Evolutionary conservation across 2,329 filamentous ascomycete species (phyloP).

Genomic region (Fusarium sp.): DNA sequence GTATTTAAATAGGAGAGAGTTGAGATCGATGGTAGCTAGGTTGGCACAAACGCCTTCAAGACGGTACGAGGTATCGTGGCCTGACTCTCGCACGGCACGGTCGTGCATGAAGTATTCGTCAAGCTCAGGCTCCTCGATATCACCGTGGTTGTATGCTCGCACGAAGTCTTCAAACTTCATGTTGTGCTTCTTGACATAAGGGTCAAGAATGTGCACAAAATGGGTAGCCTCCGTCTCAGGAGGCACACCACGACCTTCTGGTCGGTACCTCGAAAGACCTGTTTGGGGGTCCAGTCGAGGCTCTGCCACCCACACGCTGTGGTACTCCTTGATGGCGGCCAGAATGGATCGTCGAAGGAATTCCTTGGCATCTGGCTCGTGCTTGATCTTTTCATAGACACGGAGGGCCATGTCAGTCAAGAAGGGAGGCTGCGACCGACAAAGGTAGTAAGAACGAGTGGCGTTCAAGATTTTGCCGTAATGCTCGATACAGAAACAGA

Average conservation of each 20-base stretch:
- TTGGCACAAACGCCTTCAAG: constrained; percentile 89
- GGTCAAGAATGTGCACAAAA: constrained; percentile 84
- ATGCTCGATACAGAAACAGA: constrained; percentile 97
- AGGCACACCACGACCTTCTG: constrained; percentile 85
- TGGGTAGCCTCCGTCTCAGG: constrained; percentile 91
- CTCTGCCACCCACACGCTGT: constrained; percentile 85
- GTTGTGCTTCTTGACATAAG: constrained; percentile 85
- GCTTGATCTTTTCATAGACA: constrained; percentile 93
- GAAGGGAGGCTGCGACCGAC: constrained; percentile 94
- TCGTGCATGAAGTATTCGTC: constrained; percentile 98
- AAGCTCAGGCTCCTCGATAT: constrained; percentile 85
- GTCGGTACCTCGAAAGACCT: constrained; percentile 86
- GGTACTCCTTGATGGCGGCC: constrained; percentile 96
- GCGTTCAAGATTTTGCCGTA: constrained; percentile 99
- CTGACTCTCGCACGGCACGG: constrained; percentile 93
- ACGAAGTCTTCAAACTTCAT: constrained; percentile 90
- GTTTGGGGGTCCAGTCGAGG: constrained; percentile 83
- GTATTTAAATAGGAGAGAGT: constrained; percentile 96
- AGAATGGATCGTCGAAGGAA: constrained; percentile 85
- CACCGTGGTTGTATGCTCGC: constrained; percentile 83
- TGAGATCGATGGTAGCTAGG: constrained; percentile 92
- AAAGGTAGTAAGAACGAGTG: constrained; percentile 94
- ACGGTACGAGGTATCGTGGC: constrained; percentile 95
- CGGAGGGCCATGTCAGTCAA: constrained; percentile 96
- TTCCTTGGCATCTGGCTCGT: constrained; percentile 81